Percentiles rank a stretch among this genome's conserved stretches.
Evolutionary conservation across 208 protist genomes (phyloP).

Genomic region (Crithidia brevicula): DNA sequence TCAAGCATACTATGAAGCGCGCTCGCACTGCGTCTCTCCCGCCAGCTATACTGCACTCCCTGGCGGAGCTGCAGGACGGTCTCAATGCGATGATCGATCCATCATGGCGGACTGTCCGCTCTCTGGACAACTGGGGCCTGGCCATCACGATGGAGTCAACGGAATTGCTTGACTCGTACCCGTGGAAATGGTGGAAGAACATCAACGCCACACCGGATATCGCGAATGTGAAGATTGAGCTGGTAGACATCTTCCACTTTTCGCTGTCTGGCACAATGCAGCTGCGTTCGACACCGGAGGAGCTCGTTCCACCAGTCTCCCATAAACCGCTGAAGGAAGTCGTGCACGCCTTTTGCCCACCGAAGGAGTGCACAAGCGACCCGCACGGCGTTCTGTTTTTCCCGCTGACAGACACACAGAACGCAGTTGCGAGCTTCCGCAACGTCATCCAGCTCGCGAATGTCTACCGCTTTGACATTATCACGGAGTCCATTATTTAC

Average conservation of each 20-base stretch:
- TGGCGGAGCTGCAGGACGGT: slow-evolving; percentile 82
- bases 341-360: slow-evolving; percentile 31
- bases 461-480: slow-evolving; percentile 78
- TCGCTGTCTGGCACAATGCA: slow-evolving; percentile 89
- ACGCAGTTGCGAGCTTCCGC: slow-evolving; percentile 83
- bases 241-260: slow-evolving; percentile 93
- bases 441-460: slow-evolving; percentile 90
- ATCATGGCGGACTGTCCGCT: slow-evolving; percentile 70
- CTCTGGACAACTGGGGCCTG: slow-evolving; percentile 83
- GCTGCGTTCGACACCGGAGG: slow-evolving; percentile 28
- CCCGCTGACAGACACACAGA: slow-evolving; percentile 67
- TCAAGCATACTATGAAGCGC: slow-evolving; percentile 51
- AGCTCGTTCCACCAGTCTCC: slow-evolving; percentile 29
- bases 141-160: slow-evolving; percentile 91
- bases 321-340: slow-evolving; percentile 38
- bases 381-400: slow-evolving; percentile 64
- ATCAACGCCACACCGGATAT: slow-evolving; percentile 70
- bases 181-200: slow-evolving; percentile 96
- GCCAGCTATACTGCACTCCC: slow-evolving; percentile 50
- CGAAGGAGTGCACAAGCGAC: slow-evolving; percentile 21
- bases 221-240: slow-evolving; percentile 89
- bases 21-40: slow-evolving; percentile 35
- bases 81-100: slow-evolving; percentile 81
- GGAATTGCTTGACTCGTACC: slow-evolving; percentile 92
- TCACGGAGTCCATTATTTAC: slow-evolving; percentile 74